Evolutionary conservation across 2,329 filamentous ascomycete genomes (phyloP), one percentile per base, ranked within the genome.

Genomic region (Aspergillus japonicus): DNA sequence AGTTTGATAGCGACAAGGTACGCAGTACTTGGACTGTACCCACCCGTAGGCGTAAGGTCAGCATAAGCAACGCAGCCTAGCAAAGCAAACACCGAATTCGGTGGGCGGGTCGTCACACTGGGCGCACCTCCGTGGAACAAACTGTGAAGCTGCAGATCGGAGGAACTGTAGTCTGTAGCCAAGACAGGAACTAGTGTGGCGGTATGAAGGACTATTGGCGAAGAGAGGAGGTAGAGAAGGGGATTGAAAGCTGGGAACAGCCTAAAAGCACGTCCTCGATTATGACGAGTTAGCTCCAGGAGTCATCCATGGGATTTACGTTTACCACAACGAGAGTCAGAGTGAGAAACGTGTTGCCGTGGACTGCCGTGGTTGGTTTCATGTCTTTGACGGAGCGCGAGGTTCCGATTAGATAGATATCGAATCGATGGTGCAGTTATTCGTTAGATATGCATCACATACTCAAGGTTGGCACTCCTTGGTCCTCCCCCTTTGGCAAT

Each of bases 291-390:
- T 16, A 16, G 33, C 11, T 35, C 12, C 14, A 35, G 11, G 33
- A 35, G 14, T 35, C 12, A 12, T 33, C 31, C 31, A 33, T 12
- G 16, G 33, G 14, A 44, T 12, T 35, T 12, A 19, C 16, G 14
- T n/a, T 23, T 12, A 42, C 51, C 44, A 24, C 21, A 29, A 31
- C 21, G 19, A 47, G 35, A 54, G 21, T 44, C 23, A 26, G 47
- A 50, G 33, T 52, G 52, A 61, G 59, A 64, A 73, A 73, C 71
- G 71, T 73, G 71, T 62, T 60, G 63, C 50, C 24, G 65, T 51
- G 57, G 59, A 51, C 53, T 19, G 60, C 50, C 66, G 68, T 73
- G 71, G 71, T 73, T 73, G 71, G 71, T 65, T 65, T 70, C 51
- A 23, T 54, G 29, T 47, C 39, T n/a, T n/a, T 31, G 50, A 47